A percentile compares a stretch with the other conserved stretches of the same genome.
Evolutionary conservation across 768 basidiomycete genomes (phyloP).

Genomic region (Mycena polygramma): DNA sequence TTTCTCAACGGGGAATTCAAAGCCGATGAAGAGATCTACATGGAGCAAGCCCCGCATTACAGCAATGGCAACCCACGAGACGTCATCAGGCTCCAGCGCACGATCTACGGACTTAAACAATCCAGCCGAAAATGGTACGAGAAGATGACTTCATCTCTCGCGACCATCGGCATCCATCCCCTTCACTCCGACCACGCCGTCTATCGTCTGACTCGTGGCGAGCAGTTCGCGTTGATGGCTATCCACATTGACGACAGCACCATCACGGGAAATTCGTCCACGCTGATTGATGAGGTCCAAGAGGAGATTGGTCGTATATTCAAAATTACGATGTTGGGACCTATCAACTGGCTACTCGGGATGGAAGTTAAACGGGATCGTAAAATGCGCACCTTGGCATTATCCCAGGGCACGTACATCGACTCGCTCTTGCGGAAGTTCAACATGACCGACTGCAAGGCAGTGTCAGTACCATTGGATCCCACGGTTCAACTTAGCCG

Average conservation of each 20-base stretch:
- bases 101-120: conserved; percentile 52
- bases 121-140: conserved; percentile 47
- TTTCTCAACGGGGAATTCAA: conserved; percentile 33
- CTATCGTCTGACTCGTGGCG: background rate
- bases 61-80: conserved; percentile 2
- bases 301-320: conserved; percentile 42
- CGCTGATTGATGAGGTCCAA: conserved; percentile 36
- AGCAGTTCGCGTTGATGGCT: background rate
- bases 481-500: conserved; percentile 15
- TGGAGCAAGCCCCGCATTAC: conserved; percentile 39
- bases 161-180: conserved; percentile 22
- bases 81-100: conserved; percentile 32
- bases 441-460: conserved; percentile 15
- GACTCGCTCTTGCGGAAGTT: conserved; percentile 39
- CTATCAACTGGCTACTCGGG: conserved; percentile 46
- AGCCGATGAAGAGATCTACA: conserved; percentile 37
- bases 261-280: conserved; percentile 37
- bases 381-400: conserved; percentile 37
- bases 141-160: conserved; percentile 37
- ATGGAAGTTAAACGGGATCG: conserved; percentile 44
- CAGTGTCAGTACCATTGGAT: background rate
- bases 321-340: conserved; percentile 47
- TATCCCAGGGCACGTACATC: conserved; percentile 41
- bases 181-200: conserved; percentile 33
- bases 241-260: conserved; percentile 49